phyloP scores from a whole-genome alignment of 2,329 filamentous ascomycete species.

The Colletotrichum sp. region DNA sequence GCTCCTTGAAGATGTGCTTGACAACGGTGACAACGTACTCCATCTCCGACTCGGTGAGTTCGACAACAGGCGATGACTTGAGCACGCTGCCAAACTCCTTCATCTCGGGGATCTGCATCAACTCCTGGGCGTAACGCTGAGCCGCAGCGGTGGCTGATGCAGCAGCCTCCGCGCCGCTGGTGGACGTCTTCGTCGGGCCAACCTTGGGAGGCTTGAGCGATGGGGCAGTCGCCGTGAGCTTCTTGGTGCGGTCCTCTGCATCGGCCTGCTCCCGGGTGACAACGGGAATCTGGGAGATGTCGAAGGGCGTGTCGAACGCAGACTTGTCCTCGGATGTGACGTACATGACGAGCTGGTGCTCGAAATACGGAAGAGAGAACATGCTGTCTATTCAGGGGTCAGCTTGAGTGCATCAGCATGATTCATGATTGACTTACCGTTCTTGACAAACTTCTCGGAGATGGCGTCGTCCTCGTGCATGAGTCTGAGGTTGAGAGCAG shows the following conservation, averaged over 20 bases:
- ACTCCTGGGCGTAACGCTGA: constrained; percentile 87
- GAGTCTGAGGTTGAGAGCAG: constrained; percentile 87
- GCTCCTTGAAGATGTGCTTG: constrained; percentile 98
- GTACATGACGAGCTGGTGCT: constrained; percentile 97
- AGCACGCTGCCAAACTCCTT: constrained; percentile 87
- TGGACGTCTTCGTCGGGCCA: constrained; percentile 74
- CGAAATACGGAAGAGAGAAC: constrained; percentile 93
- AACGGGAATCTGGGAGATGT: constrained; percentile 87
- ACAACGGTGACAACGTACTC: constrained; percentile 94
- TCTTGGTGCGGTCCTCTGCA: constrained; percentile 95
- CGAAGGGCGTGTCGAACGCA: constrained; percentile 85
- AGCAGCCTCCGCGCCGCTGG: constrained; percentile 74
- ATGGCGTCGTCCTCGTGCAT: constrained; percentile 93
- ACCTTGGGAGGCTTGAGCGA: constrained; percentile 92
- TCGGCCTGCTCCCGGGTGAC: constrained; percentile 96
- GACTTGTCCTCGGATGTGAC: constrained; percentile 91
- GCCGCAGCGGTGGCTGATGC: constrained; percentile 80
- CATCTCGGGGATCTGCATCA: constrained; percentile 89
- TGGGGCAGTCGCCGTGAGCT: constrained; percentile 89
- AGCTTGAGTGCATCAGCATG: background rate
- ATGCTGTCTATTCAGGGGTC: constrained; percentile 73
- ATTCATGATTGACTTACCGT: constrained; percentile 63
- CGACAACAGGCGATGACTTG: constrained; percentile 85
- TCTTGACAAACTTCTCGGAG: constrained; percentile 89
- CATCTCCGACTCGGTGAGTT: constrained; percentile 95